Evolutionary conservation across 148 eudicot species (phyloP).

Genomic region (Limonium bicolor): DNA sequence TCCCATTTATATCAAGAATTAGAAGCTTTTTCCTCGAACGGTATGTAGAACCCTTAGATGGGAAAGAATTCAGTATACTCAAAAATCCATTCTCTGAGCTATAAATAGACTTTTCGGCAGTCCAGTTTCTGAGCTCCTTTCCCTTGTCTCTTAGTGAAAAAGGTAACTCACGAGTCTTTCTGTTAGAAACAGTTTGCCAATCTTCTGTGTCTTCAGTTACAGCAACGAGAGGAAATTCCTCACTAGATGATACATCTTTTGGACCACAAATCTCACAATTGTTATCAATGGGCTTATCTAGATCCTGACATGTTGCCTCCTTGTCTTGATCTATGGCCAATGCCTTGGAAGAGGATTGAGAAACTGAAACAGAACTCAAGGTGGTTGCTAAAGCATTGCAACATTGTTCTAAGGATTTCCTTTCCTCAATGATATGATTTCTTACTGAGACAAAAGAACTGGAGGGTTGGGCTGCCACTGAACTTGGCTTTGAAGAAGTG

Average conservation of each 20-base stretch:
- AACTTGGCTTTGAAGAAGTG: conserved; percentile 3
- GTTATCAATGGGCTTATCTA: conserved; percentile 3
- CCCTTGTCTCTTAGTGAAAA: conserved; percentile 9
- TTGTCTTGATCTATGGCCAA: conserved; percentile 3
- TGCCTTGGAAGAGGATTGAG: conserved; percentile 6
- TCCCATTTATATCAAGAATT: conserved; percentile 82
- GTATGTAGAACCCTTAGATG: conserved; percentile 18
- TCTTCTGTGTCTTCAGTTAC: conserved; percentile 6
- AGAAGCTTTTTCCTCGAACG: conserved; percentile 60
- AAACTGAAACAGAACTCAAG: conserved; percentile 2
- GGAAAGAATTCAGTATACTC: conserved; percentile 15
- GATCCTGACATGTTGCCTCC: conserved; percentile 1
- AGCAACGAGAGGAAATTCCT: conserved; percentile 3
- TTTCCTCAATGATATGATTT: conserved; percentile 1
- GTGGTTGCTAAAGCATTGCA: conserved; percentile 7
- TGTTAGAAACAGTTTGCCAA: conserved; percentile 8
- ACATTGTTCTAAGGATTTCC: conserved; percentile 7
- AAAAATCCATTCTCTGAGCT: conserved; percentile 12
- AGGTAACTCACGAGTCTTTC: conserved; percentile 4
- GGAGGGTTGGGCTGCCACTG: conserved; percentile 5
- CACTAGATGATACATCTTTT: background rate
- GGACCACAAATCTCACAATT: conserved; percentile 2
- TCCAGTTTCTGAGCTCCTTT: conserved; percentile 12
- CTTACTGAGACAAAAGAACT: conserved; percentile 2
- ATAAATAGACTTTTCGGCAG: conserved; percentile 12